Percentiles rank a stretch among this genome's conserved stretches.
Evolutionary conservation across 768 basidiomycete genomes (phyloP).

Genomic region (Megacollybia marginata): DNA sequence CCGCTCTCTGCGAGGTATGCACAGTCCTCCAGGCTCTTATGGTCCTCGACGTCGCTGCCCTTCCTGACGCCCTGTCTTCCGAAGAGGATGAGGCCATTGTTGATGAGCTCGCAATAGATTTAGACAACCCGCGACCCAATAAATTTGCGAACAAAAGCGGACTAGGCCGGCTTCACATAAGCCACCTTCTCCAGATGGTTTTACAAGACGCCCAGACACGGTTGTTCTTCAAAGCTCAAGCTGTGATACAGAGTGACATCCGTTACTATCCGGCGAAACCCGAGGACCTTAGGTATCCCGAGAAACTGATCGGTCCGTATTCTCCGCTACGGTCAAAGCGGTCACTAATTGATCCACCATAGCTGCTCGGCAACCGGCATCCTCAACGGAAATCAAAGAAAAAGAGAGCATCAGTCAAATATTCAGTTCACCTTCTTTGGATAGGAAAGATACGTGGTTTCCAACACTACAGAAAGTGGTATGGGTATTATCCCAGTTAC

Average conservation of each 20-base stretch:
- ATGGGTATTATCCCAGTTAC: conserved; percentile 86
- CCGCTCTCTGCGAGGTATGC: conserved; percentile 89
- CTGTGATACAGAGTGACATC: conserved; percentile 84
- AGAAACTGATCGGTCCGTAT: conserved; percentile 60
- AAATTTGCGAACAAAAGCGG: conserved; percentile 18
- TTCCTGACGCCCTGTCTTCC: conserved; percentile 17
- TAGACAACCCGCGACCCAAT: conserved; percentile 14
- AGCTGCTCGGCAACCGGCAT: conserved; percentile 40
- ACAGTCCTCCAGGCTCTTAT: conserved; percentile 94
- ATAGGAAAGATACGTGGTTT: conserved; percentile 85
- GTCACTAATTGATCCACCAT: conserved; percentile 1
- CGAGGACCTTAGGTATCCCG: conserved; percentile 84
- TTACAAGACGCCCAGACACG: conserved; percentile 95
- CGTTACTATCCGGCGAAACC: conserved; percentile 70
- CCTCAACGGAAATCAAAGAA: conserved; percentile 45
- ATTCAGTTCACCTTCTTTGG: conserved; percentile 62
- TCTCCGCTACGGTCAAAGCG: conserved; percentile 2
- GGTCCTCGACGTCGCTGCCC: conserved; percentile 68
- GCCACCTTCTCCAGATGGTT: conserved; percentile 78
- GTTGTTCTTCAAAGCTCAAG: conserved; percentile 93
- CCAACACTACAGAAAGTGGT: conserved; percentile 83
- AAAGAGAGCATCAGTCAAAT: conserved; percentile 64
- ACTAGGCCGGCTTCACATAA: conserved; percentile 65
- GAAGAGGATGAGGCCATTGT: conserved; percentile 20
- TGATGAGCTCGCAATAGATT: conserved; percentile 13